Evolutionary conservation across 2,329 filamentous ascomycete species (phyloP).

Genomic region (Diplodia sapinea): DNA sequence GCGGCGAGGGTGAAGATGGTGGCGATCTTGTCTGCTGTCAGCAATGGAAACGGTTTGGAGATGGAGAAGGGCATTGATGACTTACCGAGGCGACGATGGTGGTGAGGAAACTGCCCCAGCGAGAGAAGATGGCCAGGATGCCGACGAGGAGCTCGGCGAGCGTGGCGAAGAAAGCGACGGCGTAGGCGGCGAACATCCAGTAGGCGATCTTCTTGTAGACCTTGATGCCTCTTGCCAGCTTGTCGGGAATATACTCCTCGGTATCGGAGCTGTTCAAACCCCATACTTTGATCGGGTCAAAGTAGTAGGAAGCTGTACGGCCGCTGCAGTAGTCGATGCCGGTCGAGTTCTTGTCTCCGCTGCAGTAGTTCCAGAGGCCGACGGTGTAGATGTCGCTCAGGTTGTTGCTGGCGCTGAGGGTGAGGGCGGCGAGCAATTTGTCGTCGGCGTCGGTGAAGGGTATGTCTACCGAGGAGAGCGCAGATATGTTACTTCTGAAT

Average conservation of each 20-base stretch:
- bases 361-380: conserved; percentile 87
- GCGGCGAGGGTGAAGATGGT: conserved; percentile 66
- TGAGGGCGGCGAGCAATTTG: conserved; percentile 50
- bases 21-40: conserved; percentile 48
- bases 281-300: conserved; percentile 71
- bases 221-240: conserved; percentile 69
- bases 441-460: conserved; percentile 40
- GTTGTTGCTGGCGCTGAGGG: conserved; percentile 47
- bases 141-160: conserved; percentile 76
- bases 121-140: conserved; percentile 81
- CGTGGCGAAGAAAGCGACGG: conserved; percentile 73
- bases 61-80: conserved; percentile 42
- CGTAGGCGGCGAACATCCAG: conserved; percentile 84
- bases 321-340: conserved; percentile 68
- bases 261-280: conserved; percentile 62
- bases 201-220: conserved; percentile 75
- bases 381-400: conserved; percentile 81
- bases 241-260: conserved; percentile 63
- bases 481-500: conserved; percentile 56
- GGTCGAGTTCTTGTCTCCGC: conserved; percentile 60
- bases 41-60: neutral
- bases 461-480: conserved; percentile 39
- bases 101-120: conserved; percentile 80
- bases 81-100: conserved; percentile 75
- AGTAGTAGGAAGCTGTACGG: conserved; percentile 76